Conservation (phyloP, 2,329 filamentous ascomycete species). For the Ceratocystis cubensis region DNA sequence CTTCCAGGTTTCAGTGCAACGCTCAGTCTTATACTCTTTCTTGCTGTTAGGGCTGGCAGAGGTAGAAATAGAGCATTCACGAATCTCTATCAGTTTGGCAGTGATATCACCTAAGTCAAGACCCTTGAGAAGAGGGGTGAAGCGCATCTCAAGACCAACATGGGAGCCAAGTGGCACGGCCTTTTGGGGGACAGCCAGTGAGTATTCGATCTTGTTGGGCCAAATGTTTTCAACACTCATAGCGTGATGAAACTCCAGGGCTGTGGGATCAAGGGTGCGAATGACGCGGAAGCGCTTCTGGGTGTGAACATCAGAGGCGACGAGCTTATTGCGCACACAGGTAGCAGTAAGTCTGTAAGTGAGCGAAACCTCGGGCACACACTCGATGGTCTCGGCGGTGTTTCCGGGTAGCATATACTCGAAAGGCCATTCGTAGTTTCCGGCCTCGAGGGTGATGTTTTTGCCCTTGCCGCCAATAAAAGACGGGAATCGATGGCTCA, state of each 20-base stretch:
- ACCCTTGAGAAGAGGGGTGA: constrained; percentile 81
- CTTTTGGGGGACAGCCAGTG: constrained; percentile 83
- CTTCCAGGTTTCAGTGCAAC: constrained; percentile 49
- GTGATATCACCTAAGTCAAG: constrained; percentile 73
- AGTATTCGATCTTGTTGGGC: constrained; percentile 96
- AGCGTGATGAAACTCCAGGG: constrained; percentile 67
- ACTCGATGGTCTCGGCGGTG: constrained; percentile 79
- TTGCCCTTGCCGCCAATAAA: constrained; percentile 48
- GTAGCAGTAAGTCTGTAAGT: constrained; percentile 87
- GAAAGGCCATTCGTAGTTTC: constrained; percentile 78
- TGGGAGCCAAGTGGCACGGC: constrained; percentile 87
- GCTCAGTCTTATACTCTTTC: constrained; percentile 49
- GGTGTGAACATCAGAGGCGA: constrained; percentile 66
- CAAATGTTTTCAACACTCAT: constrained; percentile 97
- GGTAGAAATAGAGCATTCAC: constrained; percentile 49
- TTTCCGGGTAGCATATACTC: constrained; percentile 59
- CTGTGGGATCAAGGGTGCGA: constrained; percentile 61
- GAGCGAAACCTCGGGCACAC: constrained; percentile 71
- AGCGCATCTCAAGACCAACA: constrained; percentile 70
- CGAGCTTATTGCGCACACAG: constrained; percentile 70
- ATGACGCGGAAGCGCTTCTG: constrained; percentile 69
- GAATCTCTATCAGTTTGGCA: constrained; percentile 65
- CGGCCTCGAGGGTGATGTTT: constrained; percentile 49
- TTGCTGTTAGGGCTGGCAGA: constrained; percentile 33
- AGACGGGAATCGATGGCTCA: constrained; percentile 55